Conservation (phyloP, 306 rosid genomes). For the Lithocarpus polystachyus region DNA sequence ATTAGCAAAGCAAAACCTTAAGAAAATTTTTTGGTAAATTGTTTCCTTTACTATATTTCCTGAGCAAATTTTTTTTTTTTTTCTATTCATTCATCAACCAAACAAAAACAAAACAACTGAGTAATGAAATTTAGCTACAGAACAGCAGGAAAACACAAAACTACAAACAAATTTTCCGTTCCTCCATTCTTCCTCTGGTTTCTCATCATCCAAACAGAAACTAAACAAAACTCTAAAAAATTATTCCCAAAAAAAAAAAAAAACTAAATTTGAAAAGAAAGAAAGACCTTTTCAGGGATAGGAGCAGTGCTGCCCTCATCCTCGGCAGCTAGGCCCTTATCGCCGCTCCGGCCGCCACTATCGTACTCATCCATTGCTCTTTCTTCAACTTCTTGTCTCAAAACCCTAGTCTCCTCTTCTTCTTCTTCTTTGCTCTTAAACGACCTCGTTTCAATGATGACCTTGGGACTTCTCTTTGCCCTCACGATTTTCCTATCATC, state of each 20-base stretch:
- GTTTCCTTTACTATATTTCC: too few relatives aligned
- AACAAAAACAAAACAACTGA: background rate
- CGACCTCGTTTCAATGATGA: constrained; percentile 18
- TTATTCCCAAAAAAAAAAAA: background rate
- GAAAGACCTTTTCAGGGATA: constrained; percentile 76
- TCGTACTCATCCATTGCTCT: constrained; percentile 71
- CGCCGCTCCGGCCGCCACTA: constrained; percentile 75
- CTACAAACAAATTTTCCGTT: background rate
- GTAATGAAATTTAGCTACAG: too few relatives aligned
- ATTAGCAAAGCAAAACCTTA: background rate
- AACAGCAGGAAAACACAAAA: background rate
- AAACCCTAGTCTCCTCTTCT: constrained; percentile 28
- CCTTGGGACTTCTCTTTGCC: background rate
- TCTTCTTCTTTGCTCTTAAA: constrained; percentile 16
- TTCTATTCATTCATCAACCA: too few relatives aligned
- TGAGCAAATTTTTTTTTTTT: too few relatives aligned
- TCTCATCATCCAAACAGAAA: constrained; percentile 7
- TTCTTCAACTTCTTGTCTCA: constrained; percentile 19
- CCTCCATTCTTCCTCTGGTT: background rate
- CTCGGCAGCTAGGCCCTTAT: constrained; percentile 62
- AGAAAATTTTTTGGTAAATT: background rate
- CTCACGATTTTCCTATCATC: constrained; percentile 19
- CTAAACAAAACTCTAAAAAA: background rate
- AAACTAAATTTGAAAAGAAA: background rate
- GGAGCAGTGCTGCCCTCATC: constrained; percentile 72